Base-by-base conservation (phyloP, 331 rosid genomes). In the Spiraea crenata region DNA sequence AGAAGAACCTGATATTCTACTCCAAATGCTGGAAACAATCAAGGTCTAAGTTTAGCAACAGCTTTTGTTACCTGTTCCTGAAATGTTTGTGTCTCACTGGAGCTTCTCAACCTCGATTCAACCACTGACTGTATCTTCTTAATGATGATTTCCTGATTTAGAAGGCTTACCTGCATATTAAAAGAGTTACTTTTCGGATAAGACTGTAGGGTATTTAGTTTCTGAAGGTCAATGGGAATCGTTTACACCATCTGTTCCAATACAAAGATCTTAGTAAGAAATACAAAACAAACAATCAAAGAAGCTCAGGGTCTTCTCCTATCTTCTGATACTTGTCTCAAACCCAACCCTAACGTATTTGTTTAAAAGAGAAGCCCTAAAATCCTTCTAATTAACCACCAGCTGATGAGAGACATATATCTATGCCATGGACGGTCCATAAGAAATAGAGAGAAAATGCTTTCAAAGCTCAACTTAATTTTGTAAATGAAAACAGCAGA, bases 131-230 rank as follows among this genome's bases (percentile, higher is more conserved):
- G 95, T 84, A 93, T 87, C 87, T 83, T 87, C 85, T 90, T 97
- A 80, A 93, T 81, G 74, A 93, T 84, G 73, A 83, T 78, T 85
- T 93, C 97, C 82, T 93, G 98, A 70, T 87, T 89, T 78, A 93
- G 76, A 77, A 93, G 84, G 77, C 96, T 90, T 65, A 93, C 98
- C 98, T 93, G 82, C 69, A 79, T 63, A 69, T 72, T 50, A 60
- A 66, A 37, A 63, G 25, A 55, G 55, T 34, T 64, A 55, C 46
- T 42, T 58, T 65, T 54, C 37, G 25, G 1, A 20, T 68, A 68
- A 8, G 17, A 47, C 4, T 10, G 34, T 20, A 52, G 7, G 7
- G 38, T 38, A 67, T 67, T 9, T 51, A 48, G 19, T 51, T 67
- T 50, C 8, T 7, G 9, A 11, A 67, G 25, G 45, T 50, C 37